These are phyloP conservation scores for Umbilicaria muhlenbergii DNA, from an alignment of 495 filamentous ascomycete genomes.

Conservation along the genomic window DNA sequence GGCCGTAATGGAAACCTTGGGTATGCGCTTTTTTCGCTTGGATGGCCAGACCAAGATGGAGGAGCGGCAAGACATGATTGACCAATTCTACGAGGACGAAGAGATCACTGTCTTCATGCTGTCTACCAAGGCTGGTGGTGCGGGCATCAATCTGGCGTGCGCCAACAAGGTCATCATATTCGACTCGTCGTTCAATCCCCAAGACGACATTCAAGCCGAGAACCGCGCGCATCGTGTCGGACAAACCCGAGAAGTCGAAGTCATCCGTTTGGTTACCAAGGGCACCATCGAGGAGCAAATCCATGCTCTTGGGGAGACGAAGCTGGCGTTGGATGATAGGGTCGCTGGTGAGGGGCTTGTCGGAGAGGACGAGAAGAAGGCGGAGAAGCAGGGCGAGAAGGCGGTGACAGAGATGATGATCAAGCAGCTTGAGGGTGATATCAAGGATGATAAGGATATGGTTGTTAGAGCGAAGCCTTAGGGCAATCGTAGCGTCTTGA, in stretches of 20 bases:
- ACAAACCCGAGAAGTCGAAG: slow-evolving; percentile 76
- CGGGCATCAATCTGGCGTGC: slow-evolving; percentile 84
- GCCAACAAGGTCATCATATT: slow-evolving; percentile 98
- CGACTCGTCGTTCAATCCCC: slow-evolving; percentile 88
- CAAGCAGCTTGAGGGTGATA: slow-evolving; percentile 14
- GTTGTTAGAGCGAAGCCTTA: neutral
- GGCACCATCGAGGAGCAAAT: slow-evolving; percentile 91
- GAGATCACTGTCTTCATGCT: slow-evolving; percentile 83
- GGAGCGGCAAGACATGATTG: slow-evolving; percentile 71
- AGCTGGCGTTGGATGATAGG: slow-evolving; percentile 78
- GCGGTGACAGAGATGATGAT: slow-evolving; percentile 51
- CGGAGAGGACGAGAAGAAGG: slow-evolving; percentile 27
- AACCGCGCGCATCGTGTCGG: slow-evolving; percentile 93
- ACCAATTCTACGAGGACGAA: slow-evolving; percentile 61
- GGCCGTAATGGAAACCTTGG: slow-evolving; percentile 56
- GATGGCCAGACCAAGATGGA: slow-evolving; percentile 76
- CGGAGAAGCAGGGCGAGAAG: slow-evolving; percentile 42
- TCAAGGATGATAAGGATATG: slow-evolving; percentile 1
- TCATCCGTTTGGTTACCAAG: slow-evolving; percentile 63
- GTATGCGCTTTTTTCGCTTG: slow-evolving; percentile 61
- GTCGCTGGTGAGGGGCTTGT: slow-evolving; percentile 48
- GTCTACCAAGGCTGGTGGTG: slow-evolving; percentile 83
- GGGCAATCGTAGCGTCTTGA: too few species aligned
- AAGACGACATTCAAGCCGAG: slow-evolving; percentile 91
- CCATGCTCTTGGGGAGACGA: slow-evolving; percentile 72